Percentiles rank a stretch among this genome's conserved stretches.
Conservation (phyloP, 352 stramenopile genomes). For the Globisporangium barbulae region DNA sequence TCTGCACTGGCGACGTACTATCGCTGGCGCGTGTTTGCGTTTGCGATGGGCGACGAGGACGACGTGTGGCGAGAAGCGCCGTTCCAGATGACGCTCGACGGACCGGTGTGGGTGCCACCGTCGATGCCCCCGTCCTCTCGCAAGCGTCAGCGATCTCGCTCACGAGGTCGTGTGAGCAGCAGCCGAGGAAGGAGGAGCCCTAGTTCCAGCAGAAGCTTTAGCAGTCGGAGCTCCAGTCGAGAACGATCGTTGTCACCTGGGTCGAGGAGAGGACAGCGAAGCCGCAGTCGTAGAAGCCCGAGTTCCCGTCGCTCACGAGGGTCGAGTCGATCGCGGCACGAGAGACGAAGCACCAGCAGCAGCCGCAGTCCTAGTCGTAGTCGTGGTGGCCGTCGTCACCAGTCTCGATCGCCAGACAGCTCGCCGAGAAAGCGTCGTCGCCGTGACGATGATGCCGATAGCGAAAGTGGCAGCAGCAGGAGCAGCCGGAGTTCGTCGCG, state of each 20-base stretch:
- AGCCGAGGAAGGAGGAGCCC: conserved; percentile 12
- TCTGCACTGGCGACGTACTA: conserved; percentile 50
- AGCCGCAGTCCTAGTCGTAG: conserved; percentile 27
- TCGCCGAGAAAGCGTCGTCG: conserved; percentile 10
- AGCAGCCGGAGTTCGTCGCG: conserved; percentile 12
- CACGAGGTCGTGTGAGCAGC: conserved; percentile 14
- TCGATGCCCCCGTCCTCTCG: conserved; percentile 19
- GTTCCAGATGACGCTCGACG: conserved; percentile 63
- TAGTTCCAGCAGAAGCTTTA: conserved; percentile 23
- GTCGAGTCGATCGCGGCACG: not conserved
- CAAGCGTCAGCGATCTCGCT: conserved; percentile 21
- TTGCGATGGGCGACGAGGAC: conserved; percentile 62
- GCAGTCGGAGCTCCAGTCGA: conserved; percentile 29
- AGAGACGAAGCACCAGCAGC: not conserved
- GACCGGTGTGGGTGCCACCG: conserved; percentile 60
- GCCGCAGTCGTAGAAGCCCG: conserved; percentile 18
- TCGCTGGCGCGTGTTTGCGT: conserved; percentile 68
- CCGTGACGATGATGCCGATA: conserved; percentile 11
- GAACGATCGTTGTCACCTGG: conserved; percentile 9
- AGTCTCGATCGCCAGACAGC: conserved; percentile 13
- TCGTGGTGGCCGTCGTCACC: conserved; percentile 18
- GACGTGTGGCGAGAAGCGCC: conserved; percentile 41
- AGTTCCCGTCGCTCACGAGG: not conserved
- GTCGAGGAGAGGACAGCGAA: not conserved
- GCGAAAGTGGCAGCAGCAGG: conserved; percentile 9